Percentiles rank a stretch among this genome's conserved stretches.
Evolutionary conservation across 2,329 filamentous ascomycete genomes (phyloP).

Genomic region (Chrysosporium queenslandicum): DNA sequence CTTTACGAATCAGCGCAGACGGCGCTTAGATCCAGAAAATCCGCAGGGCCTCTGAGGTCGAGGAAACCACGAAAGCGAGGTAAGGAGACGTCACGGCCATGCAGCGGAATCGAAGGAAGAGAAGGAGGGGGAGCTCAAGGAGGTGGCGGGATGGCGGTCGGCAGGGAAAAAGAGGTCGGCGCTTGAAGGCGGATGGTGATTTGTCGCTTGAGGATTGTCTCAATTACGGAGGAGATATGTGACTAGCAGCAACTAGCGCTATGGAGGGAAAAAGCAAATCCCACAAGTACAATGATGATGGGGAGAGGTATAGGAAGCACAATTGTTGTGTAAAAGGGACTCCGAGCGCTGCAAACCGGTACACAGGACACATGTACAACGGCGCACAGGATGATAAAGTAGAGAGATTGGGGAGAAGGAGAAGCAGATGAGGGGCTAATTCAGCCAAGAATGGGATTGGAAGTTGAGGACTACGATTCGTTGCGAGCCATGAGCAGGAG

Average conservation of each 20-base stretch:
- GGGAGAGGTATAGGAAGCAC: neutral
- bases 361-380: conserved; percentile 6
- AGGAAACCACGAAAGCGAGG: neutral
- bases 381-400: conserved; percentile 2
- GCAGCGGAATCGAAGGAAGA: neutral
- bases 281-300: neutral
- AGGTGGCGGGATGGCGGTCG: neutral
- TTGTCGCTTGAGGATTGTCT: neutral
- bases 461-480: conserved; percentile 5
- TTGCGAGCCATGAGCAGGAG: neutral
- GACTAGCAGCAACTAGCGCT: neutral
- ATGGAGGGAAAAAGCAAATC: conserved; percentile 4
- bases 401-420: neutral
- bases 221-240: too few species aligned
- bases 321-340: neutral
- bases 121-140: neutral
- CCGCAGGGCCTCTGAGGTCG: neutral
- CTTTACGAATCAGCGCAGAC: neutral
- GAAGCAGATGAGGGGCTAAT: neutral
- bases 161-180: conserved; percentile 1
- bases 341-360: neutral
- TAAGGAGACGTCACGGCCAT: conserved; percentile 2
- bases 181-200: neutral
- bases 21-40: neutral
- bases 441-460: neutral